Conservation (phyloP, 495 filamentous ascomycete genomes). For the Aspergillus olivimuriae region DNA sequence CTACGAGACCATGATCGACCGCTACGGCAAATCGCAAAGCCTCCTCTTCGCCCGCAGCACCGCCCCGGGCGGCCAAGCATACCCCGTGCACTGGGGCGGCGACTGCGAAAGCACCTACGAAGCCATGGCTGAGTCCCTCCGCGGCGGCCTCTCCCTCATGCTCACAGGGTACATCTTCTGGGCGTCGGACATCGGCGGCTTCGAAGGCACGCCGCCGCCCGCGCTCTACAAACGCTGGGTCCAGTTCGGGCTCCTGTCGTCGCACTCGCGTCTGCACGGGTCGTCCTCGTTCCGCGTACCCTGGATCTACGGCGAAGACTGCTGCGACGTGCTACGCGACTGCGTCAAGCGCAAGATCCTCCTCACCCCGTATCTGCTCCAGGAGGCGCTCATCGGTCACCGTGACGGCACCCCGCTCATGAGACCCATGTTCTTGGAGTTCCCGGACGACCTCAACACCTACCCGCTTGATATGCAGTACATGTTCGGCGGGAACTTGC, state of each 20-base stretch:
- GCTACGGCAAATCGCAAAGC: conserved; percentile 52
- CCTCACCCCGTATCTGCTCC: conserved; percentile 56
- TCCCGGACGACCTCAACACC: conserved; percentile 54
- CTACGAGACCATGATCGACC: conserved; percentile 54
- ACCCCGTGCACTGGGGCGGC: conserved; percentile 60
- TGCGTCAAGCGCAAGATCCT: conserved; percentile 57
- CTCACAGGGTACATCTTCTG: conserved; percentile 64
- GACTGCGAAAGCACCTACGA: conserved; percentile 69
- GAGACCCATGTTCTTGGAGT: conserved; percentile 58
- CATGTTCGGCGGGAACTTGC: conserved; percentile 54
- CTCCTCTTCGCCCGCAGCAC: conserved; percentile 64
- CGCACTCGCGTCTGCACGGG: conserved; percentile 62
- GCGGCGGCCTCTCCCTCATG: conserved; percentile 61
- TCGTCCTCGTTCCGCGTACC: conserved; percentile 63
- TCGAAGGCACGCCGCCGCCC: conserved; percentile 60
- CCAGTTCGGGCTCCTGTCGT: conserved; percentile 62
- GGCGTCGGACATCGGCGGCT: conserved; percentile 67
- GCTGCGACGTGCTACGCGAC: conserved; percentile 47
- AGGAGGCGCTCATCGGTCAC: conserved; percentile 44
- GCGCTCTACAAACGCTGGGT: conserved; percentile 75
- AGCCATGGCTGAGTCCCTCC: conserved; percentile 66
- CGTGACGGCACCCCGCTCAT: conserved; percentile 47
- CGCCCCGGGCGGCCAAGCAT: conserved; percentile 60
- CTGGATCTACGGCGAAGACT: conserved; percentile 63
- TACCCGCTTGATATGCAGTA: conserved; percentile 63